A percentile compares a stretch with the other conserved stretches of the same genome.
Evolutionary conservation across 768 basidiomycete genomes (phyloP).

Genomic region (Obba rivulosa): DNA sequence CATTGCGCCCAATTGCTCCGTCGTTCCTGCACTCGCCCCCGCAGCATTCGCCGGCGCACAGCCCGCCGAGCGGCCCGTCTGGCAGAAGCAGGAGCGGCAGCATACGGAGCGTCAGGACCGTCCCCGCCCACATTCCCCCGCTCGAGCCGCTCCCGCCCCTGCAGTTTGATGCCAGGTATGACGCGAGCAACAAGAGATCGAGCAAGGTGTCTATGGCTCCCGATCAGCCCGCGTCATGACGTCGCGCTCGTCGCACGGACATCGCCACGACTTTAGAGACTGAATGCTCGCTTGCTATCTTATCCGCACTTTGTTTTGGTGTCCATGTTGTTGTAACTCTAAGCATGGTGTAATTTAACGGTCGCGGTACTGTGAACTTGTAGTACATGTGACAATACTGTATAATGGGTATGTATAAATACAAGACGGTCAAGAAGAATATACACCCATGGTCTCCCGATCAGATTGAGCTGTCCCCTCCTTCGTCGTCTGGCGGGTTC

Average conservation of each 20-base stretch:
- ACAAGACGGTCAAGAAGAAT: background rate
- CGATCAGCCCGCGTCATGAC: too few species aligned
- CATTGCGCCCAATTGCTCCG: slow-evolving; percentile 16
- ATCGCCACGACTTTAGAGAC: too few species aligned
- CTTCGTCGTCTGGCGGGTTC: slow-evolving; percentile 19
- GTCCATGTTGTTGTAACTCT: background rate
- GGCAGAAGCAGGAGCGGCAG: slow-evolving; percentile 10
- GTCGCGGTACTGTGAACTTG: background rate
- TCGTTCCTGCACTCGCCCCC: slow-evolving; percentile 14
- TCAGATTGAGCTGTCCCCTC: background rate
- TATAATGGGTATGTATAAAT: background rate
- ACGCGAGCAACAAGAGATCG: background rate
- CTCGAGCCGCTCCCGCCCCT: slow-evolving; percentile 15
- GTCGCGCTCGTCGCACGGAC: too few species aligned
- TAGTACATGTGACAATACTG: background rate
- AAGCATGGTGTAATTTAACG: background rate
- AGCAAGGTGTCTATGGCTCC: too few species aligned
- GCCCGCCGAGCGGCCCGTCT: slow-evolving; percentile 7
- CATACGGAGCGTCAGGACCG: slow-evolving; percentile 12
- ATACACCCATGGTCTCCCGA: background rate
- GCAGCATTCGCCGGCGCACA: slow-evolving; percentile 6
- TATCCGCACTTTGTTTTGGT: too few species aligned
- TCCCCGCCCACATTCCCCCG: slow-evolving; percentile 11
- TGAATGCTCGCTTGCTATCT: background rate
- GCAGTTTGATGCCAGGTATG: slow-evolving; percentile 2